Evolutionary conservation across 495 filamentous ascomycete genomes (phyloP), one percentile per base, ranked within the genome.

Genomic region (Aspergillus campestris): DNA sequence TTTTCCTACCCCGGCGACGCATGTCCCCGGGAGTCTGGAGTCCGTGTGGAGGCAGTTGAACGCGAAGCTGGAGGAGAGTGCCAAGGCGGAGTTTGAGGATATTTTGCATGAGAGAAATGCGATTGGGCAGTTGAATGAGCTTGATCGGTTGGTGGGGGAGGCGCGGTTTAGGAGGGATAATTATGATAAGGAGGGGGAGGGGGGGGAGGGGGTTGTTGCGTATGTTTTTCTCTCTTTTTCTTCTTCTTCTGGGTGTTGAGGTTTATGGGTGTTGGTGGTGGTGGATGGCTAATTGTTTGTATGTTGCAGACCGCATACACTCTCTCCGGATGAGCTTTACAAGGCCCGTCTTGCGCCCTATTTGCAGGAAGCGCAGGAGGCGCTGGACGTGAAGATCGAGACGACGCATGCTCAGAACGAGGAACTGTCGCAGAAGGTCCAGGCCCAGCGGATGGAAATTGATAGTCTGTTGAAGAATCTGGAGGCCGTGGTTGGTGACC

Each of bases 1-100:
- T 61, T 98, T 94, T 62, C 92, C 92, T 0, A 90, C 87, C 3
- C 75, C 88, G 7, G 84, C 89, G 14, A 65, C 68, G 48, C 65
- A 83, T 52, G 83, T 83, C 28, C 82, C 86, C 1, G 81, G 75
- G 4, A 75, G 77, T 14, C 53, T 94, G 48, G 72, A 77, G 57
- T 72, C 69, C 14, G 78, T 88, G 39, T 87, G 86, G 77, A 61
- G 71, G 52, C 79, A 83, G 64, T 74, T 91, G 67, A 79, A 85
- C 33, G 77, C 75, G 40, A 71, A 81, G 54, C 61, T 89, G 42
- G 79, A 80, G 45, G 70, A 72, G 45, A 70, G 81, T 41, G 83
- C 71, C 2, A 69, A 59, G 52, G 64, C 69, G 15, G 86, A 95
- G 58, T 96, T 95, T 64, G 84, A 90, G 29, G 70, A 65, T 6